These are phyloP conservation scores for Fusarium haematococcum DNA, from an alignment of 2,329 filamentous ascomycete genomes.

Conservation along the genomic window DNA sequence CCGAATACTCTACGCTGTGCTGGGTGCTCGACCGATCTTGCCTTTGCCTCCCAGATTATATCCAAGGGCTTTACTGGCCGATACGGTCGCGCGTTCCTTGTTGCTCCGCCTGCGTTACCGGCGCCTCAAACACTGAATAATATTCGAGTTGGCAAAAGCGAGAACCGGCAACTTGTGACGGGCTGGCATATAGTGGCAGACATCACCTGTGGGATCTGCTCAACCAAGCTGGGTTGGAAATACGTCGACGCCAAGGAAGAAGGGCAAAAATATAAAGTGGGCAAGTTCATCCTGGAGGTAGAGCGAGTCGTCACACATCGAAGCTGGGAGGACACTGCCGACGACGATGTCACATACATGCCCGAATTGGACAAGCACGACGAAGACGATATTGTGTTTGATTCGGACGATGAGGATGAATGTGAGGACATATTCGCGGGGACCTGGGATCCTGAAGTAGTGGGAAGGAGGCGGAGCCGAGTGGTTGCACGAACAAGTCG, in stretches of 20 bases:
- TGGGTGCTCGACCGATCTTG: constrained; percentile 70
- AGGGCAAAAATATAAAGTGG: constrained; percentile 74
- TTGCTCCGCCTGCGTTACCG: constrained; percentile 55
- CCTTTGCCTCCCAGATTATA: constrained; percentile 70
- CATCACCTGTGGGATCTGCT: constrained; percentile 68
- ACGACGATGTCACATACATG: constrained; percentile 13
- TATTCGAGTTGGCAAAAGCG: constrained; percentile 64
- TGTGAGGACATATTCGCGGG: constrained; percentile 75
- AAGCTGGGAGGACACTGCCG: constrained; percentile 60
- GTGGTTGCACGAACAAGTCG: constrained; percentile 48
- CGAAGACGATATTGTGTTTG: constrained; percentile 61
- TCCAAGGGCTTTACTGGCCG: constrained; percentile 75
- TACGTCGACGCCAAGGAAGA: constrained; percentile 72
- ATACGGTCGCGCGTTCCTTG: constrained; percentile 72
- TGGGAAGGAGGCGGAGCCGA: constrained; percentile 59
- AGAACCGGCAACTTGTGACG: constrained; percentile 70
- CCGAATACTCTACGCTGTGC: constrained; percentile 70
- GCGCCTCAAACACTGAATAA: constrained; percentile 60
- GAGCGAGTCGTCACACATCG: constrained; percentile 65
- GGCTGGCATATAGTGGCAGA: constrained; percentile 74
- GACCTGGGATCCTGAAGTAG: constrained; percentile 67
- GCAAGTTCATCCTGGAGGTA: constrained; percentile 76
- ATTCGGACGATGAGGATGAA: constrained; percentile 74
- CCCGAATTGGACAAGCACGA: constrained; percentile 19
- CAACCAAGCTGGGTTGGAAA: constrained; percentile 73